Percentiles rank a stretch among this genome's conserved stretches.
phyloP scores from a whole-genome alignment of 139 green algal species.

The Closterium sp. region DNA sequence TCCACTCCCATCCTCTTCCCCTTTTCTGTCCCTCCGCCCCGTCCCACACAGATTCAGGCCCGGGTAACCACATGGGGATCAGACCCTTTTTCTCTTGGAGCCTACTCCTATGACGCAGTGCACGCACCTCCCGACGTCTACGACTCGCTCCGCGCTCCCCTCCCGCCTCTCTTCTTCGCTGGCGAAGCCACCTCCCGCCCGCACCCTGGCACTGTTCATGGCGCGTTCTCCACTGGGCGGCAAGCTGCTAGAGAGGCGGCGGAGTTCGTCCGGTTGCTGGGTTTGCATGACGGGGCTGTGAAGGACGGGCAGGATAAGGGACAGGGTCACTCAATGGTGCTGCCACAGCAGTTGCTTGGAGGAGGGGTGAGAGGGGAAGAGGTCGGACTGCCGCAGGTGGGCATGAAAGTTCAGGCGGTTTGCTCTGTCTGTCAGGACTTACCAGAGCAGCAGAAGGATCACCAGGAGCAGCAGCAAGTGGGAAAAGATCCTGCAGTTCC shows the following conservation, averaged over 20 bases:
- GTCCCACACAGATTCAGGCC: constrained; percentile 18
- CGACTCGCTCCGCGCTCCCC: constrained; percentile 19
- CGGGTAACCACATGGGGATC: constrained; percentile 35
- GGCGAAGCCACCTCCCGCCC: constrained; percentile 40
- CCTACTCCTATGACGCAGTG: constrained; percentile 43
- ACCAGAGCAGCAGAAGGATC: no score
- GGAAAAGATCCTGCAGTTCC: background rate
- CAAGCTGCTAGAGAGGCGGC: constrained; percentile 26
- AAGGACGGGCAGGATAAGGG: background rate
- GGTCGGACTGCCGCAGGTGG: background rate
- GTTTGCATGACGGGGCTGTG: background rate
- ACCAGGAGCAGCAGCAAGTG: background rate
- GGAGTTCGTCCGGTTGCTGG: background rate
- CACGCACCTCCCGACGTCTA: constrained; percentile 16
- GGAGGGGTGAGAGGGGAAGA: background rate
- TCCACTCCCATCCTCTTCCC: background rate
- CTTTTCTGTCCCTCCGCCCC: no score
- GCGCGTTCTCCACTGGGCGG: constrained; percentile 40
- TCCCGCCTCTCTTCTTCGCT: constrained; percentile 47
- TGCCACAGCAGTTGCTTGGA: background rate
- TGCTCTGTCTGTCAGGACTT: no score
- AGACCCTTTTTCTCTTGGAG: constrained; percentile 41
- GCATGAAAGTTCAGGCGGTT: no score
- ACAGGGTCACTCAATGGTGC: background rate
- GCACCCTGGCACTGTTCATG: constrained; percentile 53